Evolutionary conservation across 1,284 basidiomycete genomes (phyloP).

Genomic region (Trichosporon sp.): DNA sequence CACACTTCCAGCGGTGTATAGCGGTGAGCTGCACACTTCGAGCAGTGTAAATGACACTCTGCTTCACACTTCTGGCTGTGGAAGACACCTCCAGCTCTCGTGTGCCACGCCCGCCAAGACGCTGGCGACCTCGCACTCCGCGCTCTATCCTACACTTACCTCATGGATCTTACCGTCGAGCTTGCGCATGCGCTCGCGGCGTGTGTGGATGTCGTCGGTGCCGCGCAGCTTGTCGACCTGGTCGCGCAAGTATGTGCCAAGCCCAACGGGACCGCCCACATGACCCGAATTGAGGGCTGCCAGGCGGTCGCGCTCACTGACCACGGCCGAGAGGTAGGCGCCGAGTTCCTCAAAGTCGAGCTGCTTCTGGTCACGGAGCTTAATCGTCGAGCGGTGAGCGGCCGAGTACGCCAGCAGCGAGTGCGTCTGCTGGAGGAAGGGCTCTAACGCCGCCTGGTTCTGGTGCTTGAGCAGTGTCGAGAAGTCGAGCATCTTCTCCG

Average conservation of each 20-base stretch:
- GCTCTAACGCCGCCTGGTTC: slow-evolving; percentile 83
- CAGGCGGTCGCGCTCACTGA: slow-evolving; percentile 86
- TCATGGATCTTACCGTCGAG: slow-evolving; percentile 92
- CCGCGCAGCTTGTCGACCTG: slow-evolving; percentile 87
- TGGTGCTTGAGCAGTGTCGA: slow-evolving; percentile 80
- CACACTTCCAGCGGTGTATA: too few relatives aligned
- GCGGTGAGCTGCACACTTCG: too few relatives aligned
- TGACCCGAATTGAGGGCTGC: slow-evolving; percentile 72
- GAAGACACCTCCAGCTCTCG: too few relatives aligned
- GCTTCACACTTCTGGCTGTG: too few relatives aligned
- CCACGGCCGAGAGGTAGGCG: slow-evolving; percentile 88
- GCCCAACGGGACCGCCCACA: slow-evolving; percentile 62
- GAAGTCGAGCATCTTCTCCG: slow-evolving; percentile 90
- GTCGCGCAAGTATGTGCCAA: slow-evolving; percentile 91
- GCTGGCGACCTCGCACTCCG: neutral
- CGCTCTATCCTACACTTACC: slow-evolving; percentile 59
- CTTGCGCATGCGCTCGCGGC: slow-evolving; percentile 84
- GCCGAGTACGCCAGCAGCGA: slow-evolving; percentile 85
- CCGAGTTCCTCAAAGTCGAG: slow-evolving; percentile 97
- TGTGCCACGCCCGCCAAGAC: neutral
- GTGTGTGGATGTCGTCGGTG: slow-evolving; percentile 86
- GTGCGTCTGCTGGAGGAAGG: slow-evolving; percentile 84
- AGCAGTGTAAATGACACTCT: too few relatives aligned
- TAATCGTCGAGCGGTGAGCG: slow-evolving; percentile 86
- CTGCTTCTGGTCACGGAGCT: slow-evolving; percentile 96